These are phyloP conservation scores for Cryphonectria carpinicola DNA, from an alignment of 2,329 filamentous ascomycete genomes.

Conservation along the genomic window DNA sequence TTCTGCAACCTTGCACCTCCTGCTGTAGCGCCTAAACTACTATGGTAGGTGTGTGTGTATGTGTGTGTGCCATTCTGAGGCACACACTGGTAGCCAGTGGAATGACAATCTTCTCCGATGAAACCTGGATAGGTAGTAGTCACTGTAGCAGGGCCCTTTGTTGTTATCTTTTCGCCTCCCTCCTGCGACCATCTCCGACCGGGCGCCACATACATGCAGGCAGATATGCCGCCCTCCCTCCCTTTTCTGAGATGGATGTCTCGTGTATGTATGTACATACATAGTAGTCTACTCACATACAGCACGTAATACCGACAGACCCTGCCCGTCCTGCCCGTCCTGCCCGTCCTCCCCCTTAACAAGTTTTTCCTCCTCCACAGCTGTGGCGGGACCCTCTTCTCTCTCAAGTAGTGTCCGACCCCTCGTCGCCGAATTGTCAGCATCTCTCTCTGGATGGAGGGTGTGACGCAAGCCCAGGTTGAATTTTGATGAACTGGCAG, in stretches of 20 bases:
- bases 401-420: not conserved
- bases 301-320: not conserved
- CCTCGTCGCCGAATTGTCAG: not conserved
- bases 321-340: not conserved
- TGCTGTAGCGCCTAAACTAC: slow-evolving; percentile 22
- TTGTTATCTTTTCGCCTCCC: slow-evolving; percentile 23
- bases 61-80: not conserved
- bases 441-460: not conserved
- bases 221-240: slow-evolving; percentile 10
- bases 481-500: not conserved
- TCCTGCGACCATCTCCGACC: not conserved
- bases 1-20: slow-evolving; percentile 22
- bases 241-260: not conserved
- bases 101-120: not conserved
- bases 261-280: not conserved
- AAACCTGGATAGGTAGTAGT: slow-evolving; percentile 10
- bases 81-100: not conserved
- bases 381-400: not conserved
- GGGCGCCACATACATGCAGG: not conserved
- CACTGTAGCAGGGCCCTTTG: not conserved
- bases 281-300: not conserved
- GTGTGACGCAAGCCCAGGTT: not conserved
- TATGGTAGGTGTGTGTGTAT: not conserved
- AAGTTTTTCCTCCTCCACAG: not conserved
- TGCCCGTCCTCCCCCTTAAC: not conserved